Conservation (phyloP, 805 yeast genomes). For the Debaryomyces prosopidis region DNA sequence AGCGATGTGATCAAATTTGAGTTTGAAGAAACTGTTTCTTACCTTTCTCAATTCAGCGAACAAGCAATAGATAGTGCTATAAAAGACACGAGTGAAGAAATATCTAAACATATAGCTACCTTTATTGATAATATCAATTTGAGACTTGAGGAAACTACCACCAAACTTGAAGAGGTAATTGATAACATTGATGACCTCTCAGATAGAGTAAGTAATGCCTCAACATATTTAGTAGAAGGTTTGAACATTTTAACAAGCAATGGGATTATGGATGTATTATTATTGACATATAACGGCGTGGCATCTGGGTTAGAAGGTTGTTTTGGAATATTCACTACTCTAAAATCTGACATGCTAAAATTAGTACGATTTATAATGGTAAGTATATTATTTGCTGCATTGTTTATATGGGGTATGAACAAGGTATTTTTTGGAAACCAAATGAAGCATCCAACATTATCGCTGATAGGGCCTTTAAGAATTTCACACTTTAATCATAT, state of each 20-base stretch:
- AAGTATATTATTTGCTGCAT: neutral
- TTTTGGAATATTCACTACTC: neutral
- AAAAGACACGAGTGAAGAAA: constrained; percentile 1
- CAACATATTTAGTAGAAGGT: constrained; percentile 5
- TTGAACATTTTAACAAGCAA: constrained; percentile 5
- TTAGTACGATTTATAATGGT: neutral
- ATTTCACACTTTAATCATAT: neutral
- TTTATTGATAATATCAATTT: constrained; percentile 10
- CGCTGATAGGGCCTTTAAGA: neutral
- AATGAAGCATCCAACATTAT: neutral
- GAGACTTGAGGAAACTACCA: constrained; percentile 6
- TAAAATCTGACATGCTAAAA: neutral
- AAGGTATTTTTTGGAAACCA: neutral
- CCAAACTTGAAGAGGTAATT: constrained; percentile 8
- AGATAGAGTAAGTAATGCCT: constrained; percentile 5
- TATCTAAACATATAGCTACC: constrained; percentile 6
- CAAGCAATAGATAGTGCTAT: constrained; percentile 6
- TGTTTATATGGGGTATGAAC: neutral
- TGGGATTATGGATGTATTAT: neutral
- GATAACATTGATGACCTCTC: constrained; percentile 7
- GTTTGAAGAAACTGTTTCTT: constrained; percentile 4
- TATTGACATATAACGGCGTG: neutral
- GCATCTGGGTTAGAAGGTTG: neutral
- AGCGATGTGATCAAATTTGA: constrained; percentile 4
- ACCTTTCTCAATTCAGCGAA: constrained; percentile 6